Evolutionary conservation across 106 monocot genomes (phyloP), one percentile per base, ranked within the genome.

Genomic region (Acorus gramineus): DNA sequence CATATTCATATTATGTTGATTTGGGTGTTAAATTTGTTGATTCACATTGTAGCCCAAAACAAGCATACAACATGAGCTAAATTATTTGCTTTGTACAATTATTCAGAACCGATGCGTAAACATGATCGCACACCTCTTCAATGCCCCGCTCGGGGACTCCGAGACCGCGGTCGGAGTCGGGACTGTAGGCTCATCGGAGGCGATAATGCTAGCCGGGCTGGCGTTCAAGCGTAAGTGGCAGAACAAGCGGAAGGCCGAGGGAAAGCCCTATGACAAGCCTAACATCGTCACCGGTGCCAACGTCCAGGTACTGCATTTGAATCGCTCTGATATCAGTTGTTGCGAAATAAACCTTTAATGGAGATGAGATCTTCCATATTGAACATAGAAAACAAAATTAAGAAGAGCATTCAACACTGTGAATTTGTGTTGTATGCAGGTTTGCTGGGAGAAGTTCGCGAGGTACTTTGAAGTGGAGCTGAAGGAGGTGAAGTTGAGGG

Each of bases 211-310:
- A 2, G 87, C 87, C 2, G 87, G 87, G 7, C 60, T 87, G 6
- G 87, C 87, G n/a, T 81, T 87, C 72, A 87, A 87, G 62, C 74
- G 84, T 43, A 69, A 53, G 45, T 87, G 87, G 87, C 87, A 87
- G 67, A 87, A 87, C 73, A 78, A 71, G 53, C 60, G 75, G 2
- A 84, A 60, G 42, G 80, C 80, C 7, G 66, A 75, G 60, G 84
- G 83, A 0, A 81, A 81, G 57, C 87, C 87, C 14, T 73, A 4
- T 4, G 87, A 87, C 78, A 83, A 81, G 67, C 87, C 87, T 44
- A 87, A 87, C 64, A 87, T 87, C 55, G 80, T 87, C 72, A 80
- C 87, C 46, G 86, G 86, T 55, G 86, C 86, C 43, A 83, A 87
- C 60, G 83, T 87, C 14, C 86, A 87, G 55, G 86, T 86, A 7